A percentile compares a stretch with the other conserved stretches of the same genome.
These are phyloP conservation scores for Cylindrodendrum hubeiense DNA, from an alignment of 2,329 filamentous ascomycete genomes.

Conservation along the genomic window DNA sequence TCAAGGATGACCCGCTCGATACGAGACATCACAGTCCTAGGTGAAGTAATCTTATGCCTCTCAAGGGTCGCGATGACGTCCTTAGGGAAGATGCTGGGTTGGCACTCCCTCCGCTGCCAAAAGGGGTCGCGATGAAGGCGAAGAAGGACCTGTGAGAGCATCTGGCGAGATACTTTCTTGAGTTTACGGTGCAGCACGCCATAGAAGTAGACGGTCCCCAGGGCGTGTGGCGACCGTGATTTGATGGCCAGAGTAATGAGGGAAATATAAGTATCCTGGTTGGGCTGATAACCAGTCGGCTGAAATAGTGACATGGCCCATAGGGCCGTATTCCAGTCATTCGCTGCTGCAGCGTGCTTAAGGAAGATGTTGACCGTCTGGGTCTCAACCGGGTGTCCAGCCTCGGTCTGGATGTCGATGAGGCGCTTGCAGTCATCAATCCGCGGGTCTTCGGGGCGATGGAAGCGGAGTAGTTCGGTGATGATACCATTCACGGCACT, in stretches of 20 bases:
- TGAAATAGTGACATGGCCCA: slow-evolving; percentile 45
- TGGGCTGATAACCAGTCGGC: slow-evolving; percentile 37
- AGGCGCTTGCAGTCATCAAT: slow-evolving; percentile 46
- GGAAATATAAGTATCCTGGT: slow-evolving; percentile 50
- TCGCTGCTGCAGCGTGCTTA: slow-evolving; percentile 42
- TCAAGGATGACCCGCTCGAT: slow-evolving; percentile 48
- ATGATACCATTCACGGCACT: slow-evolving; percentile 54
- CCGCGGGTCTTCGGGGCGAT: slow-evolving; percentile 39
- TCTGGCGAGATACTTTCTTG: slow-evolving; percentile 37
- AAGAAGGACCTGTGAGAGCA: slow-evolving; percentile 44
- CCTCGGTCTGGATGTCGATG: slow-evolving; percentile 40
- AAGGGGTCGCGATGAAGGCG: slow-evolving; percentile 39
- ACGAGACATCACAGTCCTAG: slow-evolving; percentile 40
- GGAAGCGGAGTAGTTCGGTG: slow-evolving; percentile 57
- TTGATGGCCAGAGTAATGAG: slow-evolving; percentile 54
- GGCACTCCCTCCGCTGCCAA: slow-evolving; percentile 40
- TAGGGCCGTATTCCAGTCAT: slow-evolving; percentile 49
- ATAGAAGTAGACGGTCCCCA: slow-evolving; percentile 50
- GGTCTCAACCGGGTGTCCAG: slow-evolving; percentile 42
- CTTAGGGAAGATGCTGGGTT: slow-evolving; percentile 45
- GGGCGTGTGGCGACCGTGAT: slow-evolving; percentile 45
- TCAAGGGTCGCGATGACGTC: slow-evolving; percentile 40
- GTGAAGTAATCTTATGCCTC: slow-evolving; percentile 31
- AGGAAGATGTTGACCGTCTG: slow-evolving; percentile 56
- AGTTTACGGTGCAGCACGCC: slow-evolving; percentile 48